A percentile compares a stretch with the other conserved stretches of the same genome.
phyloP scores from a whole-genome alignment of 768 basidiomycete genomes.

The Russula vinacea region DNA sequence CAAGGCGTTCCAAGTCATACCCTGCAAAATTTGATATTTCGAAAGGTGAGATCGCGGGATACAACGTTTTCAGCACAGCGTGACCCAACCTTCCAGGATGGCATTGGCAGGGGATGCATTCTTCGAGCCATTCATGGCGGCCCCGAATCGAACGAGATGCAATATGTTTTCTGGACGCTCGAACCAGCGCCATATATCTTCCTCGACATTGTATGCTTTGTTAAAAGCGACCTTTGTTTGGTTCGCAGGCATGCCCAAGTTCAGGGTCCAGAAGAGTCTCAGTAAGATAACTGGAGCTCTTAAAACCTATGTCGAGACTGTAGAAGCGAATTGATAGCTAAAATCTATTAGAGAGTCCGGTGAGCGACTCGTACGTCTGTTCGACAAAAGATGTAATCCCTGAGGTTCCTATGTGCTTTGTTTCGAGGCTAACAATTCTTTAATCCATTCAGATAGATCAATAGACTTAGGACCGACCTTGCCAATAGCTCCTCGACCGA shows the following conservation, averaged over 20 bases:
- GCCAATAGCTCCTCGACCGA: conserved; percentile 28
- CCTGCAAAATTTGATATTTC: not conserved
- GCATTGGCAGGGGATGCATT: not conserved
- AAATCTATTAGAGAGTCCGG: not conserved
- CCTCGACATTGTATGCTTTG: conserved; percentile 8
- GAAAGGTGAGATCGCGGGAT: no score
- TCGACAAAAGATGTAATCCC: conserved; percentile 17
- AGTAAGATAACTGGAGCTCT: conserved; percentile 29
- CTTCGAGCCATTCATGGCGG: conserved; percentile 9
- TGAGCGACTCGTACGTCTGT: conserved; percentile 10
- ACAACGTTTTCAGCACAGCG: not conserved
- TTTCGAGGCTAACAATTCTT: conserved; percentile 10
- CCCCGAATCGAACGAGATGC: conserved; percentile 9
- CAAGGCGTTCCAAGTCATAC: conserved; percentile 8
- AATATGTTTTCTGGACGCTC: conserved; percentile 9
- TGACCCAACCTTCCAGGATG: conserved; percentile 8
- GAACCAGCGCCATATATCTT: conserved; percentile 1
- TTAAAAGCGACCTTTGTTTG: conserved; percentile 11
- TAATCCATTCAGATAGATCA: not conserved
- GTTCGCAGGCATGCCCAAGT: not conserved
- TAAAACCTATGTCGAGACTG: conserved; percentile 30
- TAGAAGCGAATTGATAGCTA: not conserved
- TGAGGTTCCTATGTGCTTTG: conserved; percentile 15
- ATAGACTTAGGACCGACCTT: not conserved
- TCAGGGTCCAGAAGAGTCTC: conserved; percentile 30